Base-by-base conservation (phyloP, 2,329 filamentous ascomycete genomes). In the Arthrobotrys pseudoclavata region DNA sequence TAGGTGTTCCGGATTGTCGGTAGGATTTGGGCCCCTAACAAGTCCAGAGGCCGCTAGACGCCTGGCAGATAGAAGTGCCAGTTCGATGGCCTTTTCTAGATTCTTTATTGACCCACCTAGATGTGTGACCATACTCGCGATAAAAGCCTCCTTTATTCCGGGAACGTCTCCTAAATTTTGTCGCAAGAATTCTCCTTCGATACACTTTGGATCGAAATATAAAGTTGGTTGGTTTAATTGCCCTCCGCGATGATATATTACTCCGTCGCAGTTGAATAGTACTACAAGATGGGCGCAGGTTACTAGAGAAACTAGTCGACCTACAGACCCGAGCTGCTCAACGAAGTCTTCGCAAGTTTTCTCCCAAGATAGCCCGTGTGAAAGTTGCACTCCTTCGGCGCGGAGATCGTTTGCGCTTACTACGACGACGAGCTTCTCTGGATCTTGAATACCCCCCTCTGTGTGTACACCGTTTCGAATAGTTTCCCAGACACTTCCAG, bases 301-400 rank as follows among this genome's bases (percentile, higher is more conserved):
- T 37, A 69, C 64, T 15, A 76, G 18, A 18, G 40, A 60, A 18
- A 76, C 64, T 13, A 76, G 37, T 7, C 40, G 53, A 1, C 71
- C 64, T 22, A 76, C 57, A n/a, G 71, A 69, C 7, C 71, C 71
- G 1, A 76, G 45, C n/a, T 69, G 53, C 18, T 76, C 64, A 37
- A 76, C 64, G 9, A 76, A 69, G 24, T 76, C 71, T 45, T 76
- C 71, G 48, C 71, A 76, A 7, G 71, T 76, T 34, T 69, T 76
- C 29, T 76, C 71, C 64, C 71, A 76, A 0, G 71, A 76, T 45
- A 76, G 37, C 1, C 71, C 71, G 20, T 76, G 64, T 2, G 71
- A 76, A 63, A 76, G 29, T 9, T 64, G 57, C 20, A 76, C 64
- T 4, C 71, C 71, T 48, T 76, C 71, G 3, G 71, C 71, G 13